phyloP scores from a whole-genome alignment of 257 asterid species.

The Galeopsis tetrahit region DNA sequence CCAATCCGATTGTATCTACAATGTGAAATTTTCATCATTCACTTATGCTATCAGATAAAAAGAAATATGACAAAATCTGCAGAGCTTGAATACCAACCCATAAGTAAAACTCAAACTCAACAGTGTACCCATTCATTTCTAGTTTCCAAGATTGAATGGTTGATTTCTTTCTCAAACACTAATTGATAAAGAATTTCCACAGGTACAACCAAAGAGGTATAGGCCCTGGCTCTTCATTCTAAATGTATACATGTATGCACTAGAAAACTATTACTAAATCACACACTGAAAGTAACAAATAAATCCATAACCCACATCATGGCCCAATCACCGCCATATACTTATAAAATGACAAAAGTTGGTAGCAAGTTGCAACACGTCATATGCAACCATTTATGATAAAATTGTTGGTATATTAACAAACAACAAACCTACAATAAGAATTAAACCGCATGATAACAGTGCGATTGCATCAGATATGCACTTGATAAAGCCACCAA shows the following conservation, averaged over 20 bases:
- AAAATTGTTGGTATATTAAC: neutral
- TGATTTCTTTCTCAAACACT: slow-evolving; percentile 7
- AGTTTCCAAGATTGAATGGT: neutral
- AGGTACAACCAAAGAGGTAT: neutral
- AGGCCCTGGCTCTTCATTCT: neutral
- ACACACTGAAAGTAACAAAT: neutral
- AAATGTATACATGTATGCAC: neutral
- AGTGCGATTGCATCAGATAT: neutral
- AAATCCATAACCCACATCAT: neutral
- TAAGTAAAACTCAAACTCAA: neutral
- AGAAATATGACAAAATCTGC: neutral
- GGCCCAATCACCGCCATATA: neutral
- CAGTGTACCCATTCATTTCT: slow-evolving; percentile 3
- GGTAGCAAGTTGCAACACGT: neutral
- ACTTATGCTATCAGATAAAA: neutral
- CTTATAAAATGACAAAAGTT: neutral
- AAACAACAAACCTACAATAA: neutral
- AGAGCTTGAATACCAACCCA: neutral
- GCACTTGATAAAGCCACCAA: neutral
- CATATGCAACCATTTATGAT: neutral
- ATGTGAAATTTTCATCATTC: slow-evolving; percentile 3
- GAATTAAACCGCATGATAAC: neutral
- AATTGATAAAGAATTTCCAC: neutral
- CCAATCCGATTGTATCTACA: neutral
- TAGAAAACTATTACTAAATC: neutral